Base-by-base conservation (phyloP, 2,329 filamentous ascomycete genomes). In the Hymenoscyphus fructigenus region DNA sequence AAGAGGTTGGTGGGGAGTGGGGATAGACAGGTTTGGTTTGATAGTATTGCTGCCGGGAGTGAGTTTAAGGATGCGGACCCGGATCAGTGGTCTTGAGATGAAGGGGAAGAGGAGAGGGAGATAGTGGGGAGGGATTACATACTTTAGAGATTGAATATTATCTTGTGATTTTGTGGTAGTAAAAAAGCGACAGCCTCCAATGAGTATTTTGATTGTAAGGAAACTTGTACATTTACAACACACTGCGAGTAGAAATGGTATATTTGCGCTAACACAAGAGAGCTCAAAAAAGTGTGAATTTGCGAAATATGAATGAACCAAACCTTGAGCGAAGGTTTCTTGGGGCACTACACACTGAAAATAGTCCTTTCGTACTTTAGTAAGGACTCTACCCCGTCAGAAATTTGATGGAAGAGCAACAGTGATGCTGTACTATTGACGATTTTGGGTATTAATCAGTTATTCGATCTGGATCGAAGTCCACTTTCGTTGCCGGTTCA, bases 11-110 rank as follows among this genome's bases (percentile, higher is more conserved):
- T 75, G 57, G 80, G 79, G 0, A 76, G 66, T 17, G 68, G 71
- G 0, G 79, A 78, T 26, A 75, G 82, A 10, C 76, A 82, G 73
- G 70, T 83, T n/a, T 84, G 81, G 80, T 82, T 78, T 68, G 82
- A 84, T 67, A 78, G 83, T 75, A 78, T 84, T 65, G 77, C 79
- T 5, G 74, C 79, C 7, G 82, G 80, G 0, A 78, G 78, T 2
- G 75, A 71, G 1, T 79, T 78, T 66, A 72, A 73, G 9, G 79
- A 81, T 69, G 78, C 76, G 1, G 76, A 79, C 64, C 70, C 74
- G 2, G 71, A 71, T 44, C 76, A 76, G 15, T 64, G 68, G 7
- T 65, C 68, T 10, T 53, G 5, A 36, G 12, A 2, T 15, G 14
- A 50, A 23, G n/a, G 44, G 10, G 12, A 2, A 12, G 20, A 12